Percentiles rank a stretch among this genome's conserved stretches.
phyloP scores from a whole-genome alignment of 2,329 filamentous ascomycete genomes.

The Fusarium protoensiforme region DNA sequence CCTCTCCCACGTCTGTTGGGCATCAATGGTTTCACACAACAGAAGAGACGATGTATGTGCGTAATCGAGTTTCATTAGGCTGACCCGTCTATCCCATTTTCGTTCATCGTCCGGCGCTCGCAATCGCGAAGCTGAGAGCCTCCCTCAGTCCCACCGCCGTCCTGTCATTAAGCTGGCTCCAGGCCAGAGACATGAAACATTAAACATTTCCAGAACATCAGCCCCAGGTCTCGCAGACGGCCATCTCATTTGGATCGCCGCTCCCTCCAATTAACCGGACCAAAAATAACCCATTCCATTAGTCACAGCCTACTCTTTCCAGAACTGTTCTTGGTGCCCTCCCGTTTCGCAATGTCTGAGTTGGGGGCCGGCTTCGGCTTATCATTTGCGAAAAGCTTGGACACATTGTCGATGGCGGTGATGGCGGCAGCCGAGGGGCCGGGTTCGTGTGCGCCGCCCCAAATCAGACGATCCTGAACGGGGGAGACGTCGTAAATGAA shows the following conservation, averaged over 20 bases:
- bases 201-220: neutral
- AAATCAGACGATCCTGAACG: slow-evolving; percentile 12
- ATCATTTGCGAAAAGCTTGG: neutral
- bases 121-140: neutral
- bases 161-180: neutral
- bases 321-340: neutral
- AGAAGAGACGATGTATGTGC: neutral
- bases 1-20: neutral
- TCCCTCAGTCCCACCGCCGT: neutral
- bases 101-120: neutral
- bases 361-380: neutral
- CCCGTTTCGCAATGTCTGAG: neutral
- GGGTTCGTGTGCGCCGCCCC: neutral
- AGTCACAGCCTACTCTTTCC: neutral
- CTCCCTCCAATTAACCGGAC: neutral
- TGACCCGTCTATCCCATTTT: neutral
- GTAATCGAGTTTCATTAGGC: neutral
- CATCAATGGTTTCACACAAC: neutral
- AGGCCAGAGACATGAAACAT: neutral
- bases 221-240: neutral
- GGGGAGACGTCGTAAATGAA: slow-evolving; percentile 12
- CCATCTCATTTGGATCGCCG: neutral
- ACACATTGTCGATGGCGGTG: neutral
- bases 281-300: neutral
- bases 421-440: neutral